phyloP scores from a whole-genome alignment of 306 rosid species.

The Ochetophila trinervis region DNA sequence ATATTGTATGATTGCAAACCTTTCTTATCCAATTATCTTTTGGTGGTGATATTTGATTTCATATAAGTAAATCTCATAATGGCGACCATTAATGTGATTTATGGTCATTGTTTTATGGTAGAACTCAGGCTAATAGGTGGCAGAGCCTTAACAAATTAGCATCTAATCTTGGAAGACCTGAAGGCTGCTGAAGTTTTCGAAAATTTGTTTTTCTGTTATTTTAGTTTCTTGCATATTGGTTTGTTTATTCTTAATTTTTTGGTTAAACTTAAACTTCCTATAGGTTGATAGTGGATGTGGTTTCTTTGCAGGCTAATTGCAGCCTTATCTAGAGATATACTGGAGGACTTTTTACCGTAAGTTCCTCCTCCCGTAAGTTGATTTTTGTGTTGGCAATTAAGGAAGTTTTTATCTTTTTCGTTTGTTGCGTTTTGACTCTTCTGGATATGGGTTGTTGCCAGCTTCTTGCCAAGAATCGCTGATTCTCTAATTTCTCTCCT shows the following conservation, averaged over 20 bases:
- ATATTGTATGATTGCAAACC: too few species aligned
- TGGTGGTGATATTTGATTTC: too few species aligned
- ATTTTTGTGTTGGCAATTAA: constrained; percentile 9
- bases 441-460: constrained; percentile 33
- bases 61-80: too few species aligned
- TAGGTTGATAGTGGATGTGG: constrained; percentile 19
- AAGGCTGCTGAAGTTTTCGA: not conserved
- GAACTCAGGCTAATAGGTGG: too few species aligned
- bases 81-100: too few species aligned
- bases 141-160: too few species aligned
- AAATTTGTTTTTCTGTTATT: not conserved
- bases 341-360: constrained; percentile 82
- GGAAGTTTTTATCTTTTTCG: not conserved
- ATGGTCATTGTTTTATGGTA: too few species aligned
- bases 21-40: too few species aligned
- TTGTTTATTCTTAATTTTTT: not conserved
- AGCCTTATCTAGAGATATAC: constrained; percentile 74
- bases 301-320: constrained; percentile 66
- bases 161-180: too few species aligned
- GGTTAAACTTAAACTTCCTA: constrained; percentile 1
- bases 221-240: not conserved
- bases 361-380: constrained; percentile 38
- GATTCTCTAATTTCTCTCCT: constrained; percentile 70
- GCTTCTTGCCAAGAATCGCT: constrained; percentile 61
- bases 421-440: constrained; percentile 12